These are phyloP conservation scores for Aurifilum marmelostoma DNA, from an alignment of 2,329 filamentous ascomycete species.

Conservation along the genomic window DNA sequence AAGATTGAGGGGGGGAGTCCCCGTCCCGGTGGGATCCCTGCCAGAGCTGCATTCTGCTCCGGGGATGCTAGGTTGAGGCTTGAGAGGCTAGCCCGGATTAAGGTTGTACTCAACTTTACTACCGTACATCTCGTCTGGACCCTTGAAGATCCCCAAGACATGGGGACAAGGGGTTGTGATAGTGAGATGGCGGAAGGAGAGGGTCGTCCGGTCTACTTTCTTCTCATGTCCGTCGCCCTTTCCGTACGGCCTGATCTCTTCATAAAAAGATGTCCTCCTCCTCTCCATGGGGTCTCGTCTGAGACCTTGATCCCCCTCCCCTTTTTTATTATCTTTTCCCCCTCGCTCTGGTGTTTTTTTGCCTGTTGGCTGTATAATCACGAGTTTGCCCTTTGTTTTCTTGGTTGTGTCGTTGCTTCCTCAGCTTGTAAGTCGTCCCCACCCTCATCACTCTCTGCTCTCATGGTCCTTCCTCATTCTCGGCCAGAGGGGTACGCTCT, in stretches of 20 bases:
- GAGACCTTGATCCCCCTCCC: not conserved
- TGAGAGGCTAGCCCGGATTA: constrained; percentile 5
- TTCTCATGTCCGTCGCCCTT: constrained; percentile 3
- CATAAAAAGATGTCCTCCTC: constrained; percentile 17
- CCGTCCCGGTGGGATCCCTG: not conserved
- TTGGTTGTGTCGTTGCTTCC: constrained; percentile 9
- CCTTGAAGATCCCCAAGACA: not conserved
- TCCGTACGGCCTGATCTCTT: constrained; percentile 15
- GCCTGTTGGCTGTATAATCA: not conserved
- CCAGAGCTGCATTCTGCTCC: constrained; percentile 9
- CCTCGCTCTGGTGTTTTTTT: not conserved
- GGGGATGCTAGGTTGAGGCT: not conserved
- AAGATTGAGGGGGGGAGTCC: constrained; percentile 1
- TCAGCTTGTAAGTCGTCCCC: constrained; percentile 11
- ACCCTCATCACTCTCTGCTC: not conserved
- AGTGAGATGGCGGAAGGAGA: not conserved
- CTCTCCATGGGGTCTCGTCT: not conserved
- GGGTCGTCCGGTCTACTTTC: not conserved
- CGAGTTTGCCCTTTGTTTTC: not conserved
- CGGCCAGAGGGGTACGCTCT: no score
- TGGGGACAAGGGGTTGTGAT: constrained; percentile 2
- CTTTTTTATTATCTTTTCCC: not conserved
- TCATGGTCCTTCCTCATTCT: not conserved
- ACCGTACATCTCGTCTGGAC: constrained; percentile 1
- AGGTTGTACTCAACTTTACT: constrained; percentile 16